Conservation (phyloP, 2,329 filamentous ascomycete species). For the Ophiocordyceps robertsii region DNA sequence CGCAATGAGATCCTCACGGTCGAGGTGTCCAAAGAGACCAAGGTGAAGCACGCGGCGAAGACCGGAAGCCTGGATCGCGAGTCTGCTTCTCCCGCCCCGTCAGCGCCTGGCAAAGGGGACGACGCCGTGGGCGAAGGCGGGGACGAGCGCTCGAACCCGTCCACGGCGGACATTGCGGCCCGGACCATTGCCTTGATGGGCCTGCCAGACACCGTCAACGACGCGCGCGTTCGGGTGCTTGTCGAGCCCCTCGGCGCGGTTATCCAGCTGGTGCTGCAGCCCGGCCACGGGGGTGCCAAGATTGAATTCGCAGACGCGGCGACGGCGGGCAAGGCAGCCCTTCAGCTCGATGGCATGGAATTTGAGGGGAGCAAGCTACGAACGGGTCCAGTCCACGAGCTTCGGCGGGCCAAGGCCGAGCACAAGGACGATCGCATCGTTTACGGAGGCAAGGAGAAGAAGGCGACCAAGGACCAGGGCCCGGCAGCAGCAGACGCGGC, state of each 20-base stretch:
- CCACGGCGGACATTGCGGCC: conserved; percentile 37
- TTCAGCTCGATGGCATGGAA: conserved; percentile 41
- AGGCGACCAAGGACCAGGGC: conserved; percentile 1
- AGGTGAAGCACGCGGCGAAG: conserved; percentile 41
- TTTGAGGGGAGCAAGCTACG: conserved; percentile 40
- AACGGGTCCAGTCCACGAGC: conserved; percentile 39
- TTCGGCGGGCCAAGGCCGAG: conserved; percentile 37
- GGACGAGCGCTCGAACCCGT: conserved; percentile 16
- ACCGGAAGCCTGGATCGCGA: conserved; percentile 18
- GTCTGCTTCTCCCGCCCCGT: conserved; percentile 21
- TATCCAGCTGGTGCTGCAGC: conserved; percentile 64
- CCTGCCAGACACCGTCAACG: conserved; percentile 84
- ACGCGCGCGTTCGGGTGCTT: conserved; percentile 63
- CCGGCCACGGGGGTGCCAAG: conserved; percentile 72
- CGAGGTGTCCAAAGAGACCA: conserved; percentile 41
- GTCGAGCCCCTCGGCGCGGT: conserved; percentile 59
- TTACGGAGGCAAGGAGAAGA: conserved; percentile 18
- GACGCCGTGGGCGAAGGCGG: conserved; percentile 21
- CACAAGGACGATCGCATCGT: conserved; percentile 14
- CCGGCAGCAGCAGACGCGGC: conserved; percentile 3
- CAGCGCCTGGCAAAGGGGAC: conserved; percentile 19
- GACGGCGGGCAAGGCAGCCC: conserved; percentile 58
- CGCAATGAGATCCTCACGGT: conserved; percentile 56
- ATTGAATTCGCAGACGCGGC: conserved; percentile 65
- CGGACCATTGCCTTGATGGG: conserved; percentile 74